A percentile compares a stretch with the other conserved stretches of the same genome.
Conservation (phyloP, 2,329 filamentous ascomycete species). For the Hypomyces perniciosus region DNA sequence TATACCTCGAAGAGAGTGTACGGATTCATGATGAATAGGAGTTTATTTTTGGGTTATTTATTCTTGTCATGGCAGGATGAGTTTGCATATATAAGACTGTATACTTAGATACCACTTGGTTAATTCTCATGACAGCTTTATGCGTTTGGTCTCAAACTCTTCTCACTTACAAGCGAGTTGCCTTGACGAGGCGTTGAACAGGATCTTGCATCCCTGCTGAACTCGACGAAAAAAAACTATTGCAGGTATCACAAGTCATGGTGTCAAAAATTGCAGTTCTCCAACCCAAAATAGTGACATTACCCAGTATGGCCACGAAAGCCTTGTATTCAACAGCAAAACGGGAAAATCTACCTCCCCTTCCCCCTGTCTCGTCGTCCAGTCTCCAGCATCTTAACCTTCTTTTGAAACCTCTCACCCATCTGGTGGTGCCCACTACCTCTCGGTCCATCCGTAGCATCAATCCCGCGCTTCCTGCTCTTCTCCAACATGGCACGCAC, state of each 20-base stretch:
- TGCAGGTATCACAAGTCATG: no score
- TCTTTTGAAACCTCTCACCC: slow-evolving; percentile 70
- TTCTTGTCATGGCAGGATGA: neutral
- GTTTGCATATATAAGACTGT: no score
- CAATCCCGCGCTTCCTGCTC: slow-evolving; percentile 73
- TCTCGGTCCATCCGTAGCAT: slow-evolving; percentile 62
- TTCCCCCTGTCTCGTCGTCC: slow-evolving; percentile 42
- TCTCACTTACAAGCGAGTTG: no score
- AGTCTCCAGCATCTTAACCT: slow-evolving; percentile 50
- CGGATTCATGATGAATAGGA: neutral
- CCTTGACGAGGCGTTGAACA: no score
- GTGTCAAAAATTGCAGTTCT: no score
- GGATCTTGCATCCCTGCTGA: neutral
- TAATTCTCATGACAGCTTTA: no score
- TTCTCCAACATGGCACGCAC: slow-evolving; percentile 66
- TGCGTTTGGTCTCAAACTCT: no score
- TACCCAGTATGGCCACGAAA: neutral
- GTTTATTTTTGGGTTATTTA: neutral
- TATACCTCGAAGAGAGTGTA: neutral
- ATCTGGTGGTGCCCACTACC: slow-evolving; percentile 57
- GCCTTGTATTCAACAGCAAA: neutral
- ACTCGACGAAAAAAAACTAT: no score
- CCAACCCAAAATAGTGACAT: neutral
- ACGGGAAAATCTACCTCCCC: slow-evolving; percentile 24
- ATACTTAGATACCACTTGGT: no score